Percentiles rank a stretch among this genome's conserved stretches.
Conservation (phyloP, 305 asterid genomes). For the Fraxinus sp. region DNA sequence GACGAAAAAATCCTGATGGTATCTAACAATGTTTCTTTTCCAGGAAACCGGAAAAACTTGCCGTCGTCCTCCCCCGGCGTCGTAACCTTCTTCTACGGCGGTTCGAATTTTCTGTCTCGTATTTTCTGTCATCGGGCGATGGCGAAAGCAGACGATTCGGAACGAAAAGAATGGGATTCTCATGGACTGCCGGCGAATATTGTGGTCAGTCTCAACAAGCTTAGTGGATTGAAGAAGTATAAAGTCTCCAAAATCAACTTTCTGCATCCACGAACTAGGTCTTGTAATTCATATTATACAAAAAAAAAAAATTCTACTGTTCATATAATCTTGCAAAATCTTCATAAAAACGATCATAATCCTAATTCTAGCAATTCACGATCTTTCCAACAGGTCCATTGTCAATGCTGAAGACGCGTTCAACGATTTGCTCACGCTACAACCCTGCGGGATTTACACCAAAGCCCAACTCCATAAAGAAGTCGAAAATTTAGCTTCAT, state of each 20-base stretch:
- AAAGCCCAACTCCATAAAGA: slow-evolving; percentile 84
- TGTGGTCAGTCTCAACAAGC: slow-evolving; percentile 65
- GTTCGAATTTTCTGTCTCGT: slow-evolving; percentile 47
- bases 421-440: slow-evolving; percentile 82
- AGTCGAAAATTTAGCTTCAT: slow-evolving; percentile 73
- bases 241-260: slow-evolving; percentile 46
- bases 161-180: slow-evolving; percentile 72
- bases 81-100: not conserved
- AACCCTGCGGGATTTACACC: slow-evolving; percentile 79
- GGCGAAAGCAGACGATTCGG: slow-evolving; percentile 72
- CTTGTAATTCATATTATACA: not conserved
- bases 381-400: slow-evolving; percentile 26
- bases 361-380: not conserved
- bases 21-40: not conserved
- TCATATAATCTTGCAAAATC: not conserved
- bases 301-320: not conserved
- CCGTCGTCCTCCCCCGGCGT: slow-evolving; percentile 40
- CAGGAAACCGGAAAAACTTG: not conserved
- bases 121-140: slow-evolving; percentile 49
- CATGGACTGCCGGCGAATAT: slow-evolving; percentile 89
- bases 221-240: slow-evolving; percentile 83
- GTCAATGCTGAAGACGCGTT: slow-evolving; percentile 77
- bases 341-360: not conserved
- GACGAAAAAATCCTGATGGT: not conserved
- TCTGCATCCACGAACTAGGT: not conserved